A percentile compares a stretch with the other conserved stretches of the same genome.
Conservation (phyloP, 768 basidiomycete species). For the Lentinula detonsa region DNA sequence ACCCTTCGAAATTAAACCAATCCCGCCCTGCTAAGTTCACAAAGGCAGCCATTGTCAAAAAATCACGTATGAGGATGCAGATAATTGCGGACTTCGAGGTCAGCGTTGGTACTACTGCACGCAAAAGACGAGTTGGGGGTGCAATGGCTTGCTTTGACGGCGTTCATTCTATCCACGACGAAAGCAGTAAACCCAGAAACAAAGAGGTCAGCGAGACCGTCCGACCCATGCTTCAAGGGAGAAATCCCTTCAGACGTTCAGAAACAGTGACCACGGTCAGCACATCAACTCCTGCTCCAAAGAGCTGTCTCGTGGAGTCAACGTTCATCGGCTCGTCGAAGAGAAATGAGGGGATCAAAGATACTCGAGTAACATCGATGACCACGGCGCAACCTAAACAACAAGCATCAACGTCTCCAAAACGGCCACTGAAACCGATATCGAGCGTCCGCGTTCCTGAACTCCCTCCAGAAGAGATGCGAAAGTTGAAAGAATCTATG, state of each 20-base stretch:
- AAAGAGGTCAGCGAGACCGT: background rate
- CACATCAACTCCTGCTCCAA: background rate
- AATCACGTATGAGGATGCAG: background rate
- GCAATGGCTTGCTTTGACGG: background rate
- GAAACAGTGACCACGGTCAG: background rate
- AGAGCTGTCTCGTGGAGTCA: background rate
- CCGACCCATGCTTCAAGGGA: background rate
- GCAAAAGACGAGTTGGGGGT: background rate
- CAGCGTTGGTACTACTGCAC: background rate
- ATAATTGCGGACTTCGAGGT: background rate
- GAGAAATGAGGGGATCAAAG: background rate
- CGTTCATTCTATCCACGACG: background rate
- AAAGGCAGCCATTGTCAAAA: background rate
- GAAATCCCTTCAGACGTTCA: background rate
- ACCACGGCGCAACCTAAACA: background rate
- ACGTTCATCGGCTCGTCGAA: background rate
- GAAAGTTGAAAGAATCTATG: conserved; percentile 3
- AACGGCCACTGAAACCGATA: conserved; percentile 6
- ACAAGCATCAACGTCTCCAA: background rate
- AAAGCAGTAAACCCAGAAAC: background rate
- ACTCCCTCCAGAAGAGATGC: conserved; percentile 8
- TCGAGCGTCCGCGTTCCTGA: conserved; percentile 8
- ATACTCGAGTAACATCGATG: background rate
- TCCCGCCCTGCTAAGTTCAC: background rate
- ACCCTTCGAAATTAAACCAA: background rate